These are phyloP conservation scores for Neopestalotiopsis rosae DNA, from an alignment of 2,329 filamentous ascomycete genomes.

Conservation along the genomic window DNA sequence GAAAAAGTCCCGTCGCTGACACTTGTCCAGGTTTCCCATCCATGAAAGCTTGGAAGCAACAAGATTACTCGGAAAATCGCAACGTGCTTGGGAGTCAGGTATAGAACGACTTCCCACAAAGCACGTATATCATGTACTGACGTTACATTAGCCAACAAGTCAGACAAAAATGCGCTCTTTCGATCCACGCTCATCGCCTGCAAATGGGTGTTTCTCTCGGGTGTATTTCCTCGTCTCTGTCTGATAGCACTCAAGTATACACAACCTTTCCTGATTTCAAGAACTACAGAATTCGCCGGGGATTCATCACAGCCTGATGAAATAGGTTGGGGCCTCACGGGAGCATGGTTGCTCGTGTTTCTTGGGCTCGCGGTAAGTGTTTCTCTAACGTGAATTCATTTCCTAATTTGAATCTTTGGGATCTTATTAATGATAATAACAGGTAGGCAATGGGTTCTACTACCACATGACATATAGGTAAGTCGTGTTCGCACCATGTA, in stretches of 20 bases:
- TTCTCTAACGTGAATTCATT: neutral
- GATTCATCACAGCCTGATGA: neutral
- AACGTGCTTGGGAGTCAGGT: neutral
- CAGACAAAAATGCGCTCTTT: slow-evolving; percentile 19
- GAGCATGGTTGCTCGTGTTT: neutral
- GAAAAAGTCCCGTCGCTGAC: slow-evolving; percentile 20
- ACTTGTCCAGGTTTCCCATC: slow-evolving; percentile 23
- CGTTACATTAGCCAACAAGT: neutral
- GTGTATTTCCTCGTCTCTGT: slow-evolving; percentile 21
- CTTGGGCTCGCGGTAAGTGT: neutral
- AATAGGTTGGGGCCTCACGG: neutral
- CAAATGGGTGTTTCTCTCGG: slow-evolving; percentile 26
- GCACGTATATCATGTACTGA: neutral
- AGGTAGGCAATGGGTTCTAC: neutral
- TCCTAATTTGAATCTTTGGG: neutral
- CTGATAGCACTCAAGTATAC: slow-evolving; percentile 40
- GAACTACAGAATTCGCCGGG: slow-evolving; percentile 27
- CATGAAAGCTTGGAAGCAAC: slow-evolving; percentile 18
- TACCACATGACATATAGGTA: slow-evolving; percentile 1
- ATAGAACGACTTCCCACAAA: neutral
- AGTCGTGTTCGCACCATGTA: neutral
- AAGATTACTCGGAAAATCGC: slow-evolving; percentile 6
- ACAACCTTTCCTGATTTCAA: slow-evolving; percentile 45
- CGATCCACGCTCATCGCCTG: slow-evolving; percentile 23
- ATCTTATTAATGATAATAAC: neutral